A percentile compares a stretch with the other conserved stretches of the same genome.
phyloP scores from a whole-genome alignment of 2,329 filamentous ascomycete species.

The Colletotrichum salicis region DNA sequence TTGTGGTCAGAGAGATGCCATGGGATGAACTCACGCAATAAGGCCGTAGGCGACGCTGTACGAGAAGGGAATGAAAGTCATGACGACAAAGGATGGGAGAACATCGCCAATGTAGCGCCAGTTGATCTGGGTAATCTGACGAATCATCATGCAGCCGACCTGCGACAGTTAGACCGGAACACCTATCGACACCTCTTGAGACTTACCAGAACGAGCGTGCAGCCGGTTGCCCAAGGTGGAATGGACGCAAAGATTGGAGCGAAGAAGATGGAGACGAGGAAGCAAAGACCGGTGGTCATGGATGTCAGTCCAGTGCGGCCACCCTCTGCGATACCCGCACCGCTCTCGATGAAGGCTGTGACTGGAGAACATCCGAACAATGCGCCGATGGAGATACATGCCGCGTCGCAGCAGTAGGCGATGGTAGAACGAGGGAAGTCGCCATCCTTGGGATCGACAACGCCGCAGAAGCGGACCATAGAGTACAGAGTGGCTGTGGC shows the following conservation, averaged over 20 bases:
- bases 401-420: slow-evolving; percentile 78
- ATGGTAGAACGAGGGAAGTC: slow-evolving; percentile 88
- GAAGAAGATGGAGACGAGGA: slow-evolving; percentile 78
- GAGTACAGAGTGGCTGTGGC: slow-evolving; percentile 82
- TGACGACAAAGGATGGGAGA: slow-evolving; percentile 79
- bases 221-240: slow-evolving; percentile 81
- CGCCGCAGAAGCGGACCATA: slow-evolving; percentile 81
- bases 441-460: slow-evolving; percentile 72
- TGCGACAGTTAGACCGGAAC: slow-evolving; percentile 39
- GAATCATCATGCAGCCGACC: slow-evolving; percentile 83
- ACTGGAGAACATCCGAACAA: slow-evolving; percentile 77
- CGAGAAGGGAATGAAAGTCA: slow-evolving; percentile 80
- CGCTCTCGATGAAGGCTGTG: slow-evolving; percentile 80
- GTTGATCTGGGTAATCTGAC: slow-evolving; percentile 78
- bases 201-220: slow-evolving; percentile 74
- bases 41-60: slow-evolving; percentile 83
- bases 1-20: neutral
- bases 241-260: slow-evolving; percentile 81
- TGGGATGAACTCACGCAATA: slow-evolving; percentile 66
- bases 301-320: slow-evolving; percentile 79
- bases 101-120: slow-evolving; percentile 82
- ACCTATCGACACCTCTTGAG: neutral
- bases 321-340: slow-evolving; percentile 80
- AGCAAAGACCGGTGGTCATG: slow-evolving; percentile 75
- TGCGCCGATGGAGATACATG: slow-evolving; percentile 76